A percentile compares a stretch with the other conserved stretches of the same genome.
These are phyloP conservation scores for Beta vulgaris DNA, from an alignment of 148 eudicot genomes.

Conservation along the genomic window DNA sequence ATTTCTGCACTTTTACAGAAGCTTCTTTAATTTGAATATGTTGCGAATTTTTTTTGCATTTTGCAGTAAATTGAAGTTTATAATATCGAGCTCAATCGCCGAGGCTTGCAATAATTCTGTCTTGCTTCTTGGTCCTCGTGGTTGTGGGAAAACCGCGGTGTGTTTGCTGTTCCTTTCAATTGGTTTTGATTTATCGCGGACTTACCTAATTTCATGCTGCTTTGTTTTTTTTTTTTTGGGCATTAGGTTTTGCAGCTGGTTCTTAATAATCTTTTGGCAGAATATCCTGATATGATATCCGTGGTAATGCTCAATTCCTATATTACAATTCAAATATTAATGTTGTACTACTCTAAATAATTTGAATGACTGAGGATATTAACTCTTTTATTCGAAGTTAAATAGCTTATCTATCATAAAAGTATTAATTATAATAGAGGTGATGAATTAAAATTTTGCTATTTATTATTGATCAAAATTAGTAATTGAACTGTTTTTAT, in stretches of 20 bases:
- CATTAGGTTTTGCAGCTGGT: conserved; percentile 81
- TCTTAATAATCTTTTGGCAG: conserved; percentile 62
- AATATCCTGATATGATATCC: conserved; percentile 72
- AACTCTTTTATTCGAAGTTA: too few relatives aligned
- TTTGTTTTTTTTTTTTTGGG: background rate
- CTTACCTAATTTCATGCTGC: background rate
- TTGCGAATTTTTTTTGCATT: background rate
- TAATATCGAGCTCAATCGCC: conserved; percentile 66
- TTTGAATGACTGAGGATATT: too few relatives aligned
- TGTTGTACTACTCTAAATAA: too few relatives aligned
- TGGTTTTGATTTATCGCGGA: background rate
- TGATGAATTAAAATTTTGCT: too few relatives aligned
- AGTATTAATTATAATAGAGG: too few relatives aligned
- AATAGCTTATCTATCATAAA: too few relatives aligned
- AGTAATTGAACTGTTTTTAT: too few relatives aligned
- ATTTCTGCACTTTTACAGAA: background rate
- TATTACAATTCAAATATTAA: too few relatives aligned
- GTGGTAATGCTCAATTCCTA: conserved; percentile 40
- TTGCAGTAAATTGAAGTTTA: conserved; percentile 80
- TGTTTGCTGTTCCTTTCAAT: conserved; percentile 4
- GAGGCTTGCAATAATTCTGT: conserved; percentile 91
- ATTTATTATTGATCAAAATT: too few relatives aligned
- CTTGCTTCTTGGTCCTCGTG: conserved; percentile 92
- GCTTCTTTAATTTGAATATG: background rate
- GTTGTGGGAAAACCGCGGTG: conserved; percentile 80